Evolutionary conservation across 805 yeast species (phyloP), one percentile per base, ranked within the genome.

Genomic region (Candida sithepensis): DNA sequence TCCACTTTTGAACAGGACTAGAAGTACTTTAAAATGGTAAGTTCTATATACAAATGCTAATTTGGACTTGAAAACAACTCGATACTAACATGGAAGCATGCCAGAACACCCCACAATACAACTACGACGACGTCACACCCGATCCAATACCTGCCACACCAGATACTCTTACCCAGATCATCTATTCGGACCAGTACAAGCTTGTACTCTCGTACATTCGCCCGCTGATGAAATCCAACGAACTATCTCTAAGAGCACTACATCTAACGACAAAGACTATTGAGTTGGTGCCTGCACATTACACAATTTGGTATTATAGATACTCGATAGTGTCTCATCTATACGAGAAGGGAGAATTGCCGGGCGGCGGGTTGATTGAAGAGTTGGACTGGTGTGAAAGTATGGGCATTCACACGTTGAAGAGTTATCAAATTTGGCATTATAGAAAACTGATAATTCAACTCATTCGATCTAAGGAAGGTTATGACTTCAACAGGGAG

Each of bases 361-460:
- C 41, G 4, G 38, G 38, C 9, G n/a, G 23, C n/a, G 61, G 68
- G 36, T 57, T 79, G 24, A 57, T 68, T 13, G 67, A 71, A 14
- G 96, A 92, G 59, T 70, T 89, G 34, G 79, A 79, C 34, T 89
- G 96, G 96, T 75, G 89, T 52, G 94, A 88, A 57, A 72, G 72
- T 30, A 69, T 88, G 32, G 91, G 96, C 0, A 60, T 85, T 42
- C 82, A 77, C 12, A 85, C 86, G 63, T 85, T 91, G 37, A 94
- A 94, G 65, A 92, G 91, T 70, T 94, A 94, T 67, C 99, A 94
- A 65, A 85, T 92, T n/a, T 94, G 98, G 97, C 88, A 91, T 57
- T 91, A 92, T 61, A 77, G 97, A 47, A 91, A 85, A 59, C 69
- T 81, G 30, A 61, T 92, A 8, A 67, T 85, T 46, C 73, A 73